Evolutionary conservation across 352 stramenopile genomes (phyloP).

Genomic region (Phytophthora capsici): DNA sequence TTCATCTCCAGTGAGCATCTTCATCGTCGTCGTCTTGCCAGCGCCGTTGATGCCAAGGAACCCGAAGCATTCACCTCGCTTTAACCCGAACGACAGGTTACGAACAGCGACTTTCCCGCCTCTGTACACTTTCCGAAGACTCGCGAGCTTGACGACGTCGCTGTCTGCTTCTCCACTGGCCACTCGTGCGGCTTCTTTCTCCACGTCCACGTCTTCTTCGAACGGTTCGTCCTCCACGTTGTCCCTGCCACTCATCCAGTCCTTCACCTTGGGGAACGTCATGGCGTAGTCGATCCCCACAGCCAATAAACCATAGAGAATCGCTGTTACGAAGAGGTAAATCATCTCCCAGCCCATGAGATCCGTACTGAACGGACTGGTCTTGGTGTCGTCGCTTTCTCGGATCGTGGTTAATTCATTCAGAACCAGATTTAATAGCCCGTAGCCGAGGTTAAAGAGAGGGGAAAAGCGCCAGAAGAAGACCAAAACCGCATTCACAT

Average conservation of each 20-base stretch:
- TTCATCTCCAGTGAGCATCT: slow-evolving; percentile 94
- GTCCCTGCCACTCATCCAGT: slow-evolving; percentile 41
- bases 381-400: slow-evolving; percentile 44
- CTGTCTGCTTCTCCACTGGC: slow-evolving; percentile 34
- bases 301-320: slow-evolving; percentile 37
- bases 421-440: slow-evolving; percentile 47
- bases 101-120: slow-evolving; percentile 79
- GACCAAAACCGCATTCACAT: slow-evolving; percentile 57
- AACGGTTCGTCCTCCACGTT: slow-evolving; percentile 31
- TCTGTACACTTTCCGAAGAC: slow-evolving; percentile 55
- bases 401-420: slow-evolving; percentile 42
- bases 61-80: slow-evolving; percentile 92
- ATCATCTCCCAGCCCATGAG: slow-evolving; percentile 70
- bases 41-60: slow-evolving; percentile 95
- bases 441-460: slow-evolving; percentile 63
- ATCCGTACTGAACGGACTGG: slow-evolving; percentile 60
- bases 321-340: slow-evolving; percentile 49
- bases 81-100: slow-evolving; percentile 81
- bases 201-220: slow-evolving; percentile 56
- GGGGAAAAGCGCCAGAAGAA: slow-evolving; percentile 82
- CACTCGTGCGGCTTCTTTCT: slow-evolving; percentile 45
- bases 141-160: slow-evolving; percentile 46
- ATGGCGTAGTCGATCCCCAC: slow-evolving; percentile 52
- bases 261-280: slow-evolving; percentile 44
- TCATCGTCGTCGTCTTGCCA: slow-evolving; percentile 96